Conservation (phyloP, 768 basidiomycete species). For the Fomitopsis pulvina region DNA sequence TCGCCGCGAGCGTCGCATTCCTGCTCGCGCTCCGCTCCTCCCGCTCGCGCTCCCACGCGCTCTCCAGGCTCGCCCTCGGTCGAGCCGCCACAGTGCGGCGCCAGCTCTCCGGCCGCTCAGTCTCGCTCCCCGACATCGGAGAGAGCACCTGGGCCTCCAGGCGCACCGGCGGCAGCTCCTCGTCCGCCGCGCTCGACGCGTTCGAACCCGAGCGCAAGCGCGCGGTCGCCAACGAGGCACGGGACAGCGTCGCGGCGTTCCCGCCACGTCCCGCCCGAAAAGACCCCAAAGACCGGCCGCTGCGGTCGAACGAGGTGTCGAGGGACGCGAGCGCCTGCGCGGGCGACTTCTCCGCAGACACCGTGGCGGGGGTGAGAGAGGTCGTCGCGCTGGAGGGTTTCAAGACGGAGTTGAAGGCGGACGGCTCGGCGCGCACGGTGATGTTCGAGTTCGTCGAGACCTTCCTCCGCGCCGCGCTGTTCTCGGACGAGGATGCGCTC, state of each 20-base stretch:
- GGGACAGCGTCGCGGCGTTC: slow-evolving; percentile 55
- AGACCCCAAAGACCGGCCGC: slow-evolving; percentile 37
- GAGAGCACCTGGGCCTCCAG: slow-evolving; percentile 30
- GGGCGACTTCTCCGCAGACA: slow-evolving; percentile 33
- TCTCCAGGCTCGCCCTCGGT: slow-evolving; percentile 41
- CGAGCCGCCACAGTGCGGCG: slow-evolving; percentile 32
- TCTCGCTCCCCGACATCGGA: slow-evolving; percentile 41
- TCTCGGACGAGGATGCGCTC: slow-evolving; percentile 17
- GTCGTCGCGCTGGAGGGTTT: slow-evolving; percentile 59
- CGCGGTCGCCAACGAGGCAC: slow-evolving; percentile 45
- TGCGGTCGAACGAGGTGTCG: slow-evolving; percentile 25
- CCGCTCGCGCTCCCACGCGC: slow-evolving; percentile 34
- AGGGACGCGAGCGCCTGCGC: neutral
- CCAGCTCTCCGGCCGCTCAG: slow-evolving; percentile 38
- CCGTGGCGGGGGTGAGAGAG: slow-evolving; percentile 59
- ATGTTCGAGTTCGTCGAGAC: slow-evolving; percentile 36
- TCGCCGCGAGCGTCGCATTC: slow-evolving; percentile 28
- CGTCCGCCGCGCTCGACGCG: slow-evolving; percentile 22
- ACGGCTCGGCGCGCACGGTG: slow-evolving; percentile 39
- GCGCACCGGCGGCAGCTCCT: slow-evolving; percentile 14
- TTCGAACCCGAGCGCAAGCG: slow-evolving; percentile 29
- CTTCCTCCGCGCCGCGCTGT: slow-evolving; percentile 29
- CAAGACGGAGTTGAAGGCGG: slow-evolving; percentile 39
- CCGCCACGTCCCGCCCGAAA: slow-evolving; percentile 26
- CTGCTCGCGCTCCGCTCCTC: slow-evolving; percentile 20